Evolutionary conservation across 2,329 filamentous ascomycete species (phyloP).

Genomic region (Huntiella omanensis): DNA sequence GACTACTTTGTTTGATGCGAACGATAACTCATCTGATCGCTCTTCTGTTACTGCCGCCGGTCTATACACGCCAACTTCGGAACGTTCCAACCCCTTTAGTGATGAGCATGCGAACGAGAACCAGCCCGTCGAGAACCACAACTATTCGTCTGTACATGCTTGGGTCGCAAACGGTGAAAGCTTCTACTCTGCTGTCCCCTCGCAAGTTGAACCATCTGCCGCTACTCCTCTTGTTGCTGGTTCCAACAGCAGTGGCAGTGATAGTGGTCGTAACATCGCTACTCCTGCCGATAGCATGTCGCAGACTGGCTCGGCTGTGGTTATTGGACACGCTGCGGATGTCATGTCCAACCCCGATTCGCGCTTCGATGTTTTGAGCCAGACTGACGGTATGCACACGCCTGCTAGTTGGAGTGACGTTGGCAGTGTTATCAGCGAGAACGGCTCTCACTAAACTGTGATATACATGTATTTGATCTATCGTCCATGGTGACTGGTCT

Average conservation of each 20-base stretch:
- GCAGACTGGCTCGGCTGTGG: conserved; percentile 4
- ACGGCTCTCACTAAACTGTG: conserved; percentile 19
- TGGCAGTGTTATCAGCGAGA: conserved; percentile 42
- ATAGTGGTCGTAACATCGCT: conserved; percentile 22
- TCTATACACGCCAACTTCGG: conserved; percentile 2
- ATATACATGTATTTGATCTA: conserved; percentile 12
- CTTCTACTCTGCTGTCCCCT: conserved; percentile 43
- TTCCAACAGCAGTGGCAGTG: conserved; percentile 27
- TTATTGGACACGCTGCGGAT: conserved; percentile 22
- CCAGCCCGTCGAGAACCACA: conserved; percentile 19
- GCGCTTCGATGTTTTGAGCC: conserved; percentile 37
- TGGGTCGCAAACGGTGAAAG: conserved; percentile 36
- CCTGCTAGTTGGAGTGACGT: conserved; percentile 47
- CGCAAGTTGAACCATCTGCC: conserved; percentile 19
- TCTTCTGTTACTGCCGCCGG: conserved; percentile 5
- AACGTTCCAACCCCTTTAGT: conserved; percentile 7
- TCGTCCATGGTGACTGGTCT: not conserved
- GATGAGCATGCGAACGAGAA: conserved; percentile 5
- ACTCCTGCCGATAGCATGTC: conserved; percentile 10
- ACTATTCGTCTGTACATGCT: conserved; percentile 43
- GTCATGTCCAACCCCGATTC: conserved; percentile 35
- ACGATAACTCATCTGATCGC: conserved; percentile 3
- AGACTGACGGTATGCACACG: conserved; percentile 39
- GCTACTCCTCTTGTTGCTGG: conserved; percentile 31
- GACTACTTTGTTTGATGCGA: conserved; percentile 14